Percentiles rank a stretch among this genome's conserved stretches.
These are phyloP conservation scores for Xanthoparmelia taractica DNA, from an alignment of 495 filamentous ascomycete species.

Conservation along the genomic window DNA sequence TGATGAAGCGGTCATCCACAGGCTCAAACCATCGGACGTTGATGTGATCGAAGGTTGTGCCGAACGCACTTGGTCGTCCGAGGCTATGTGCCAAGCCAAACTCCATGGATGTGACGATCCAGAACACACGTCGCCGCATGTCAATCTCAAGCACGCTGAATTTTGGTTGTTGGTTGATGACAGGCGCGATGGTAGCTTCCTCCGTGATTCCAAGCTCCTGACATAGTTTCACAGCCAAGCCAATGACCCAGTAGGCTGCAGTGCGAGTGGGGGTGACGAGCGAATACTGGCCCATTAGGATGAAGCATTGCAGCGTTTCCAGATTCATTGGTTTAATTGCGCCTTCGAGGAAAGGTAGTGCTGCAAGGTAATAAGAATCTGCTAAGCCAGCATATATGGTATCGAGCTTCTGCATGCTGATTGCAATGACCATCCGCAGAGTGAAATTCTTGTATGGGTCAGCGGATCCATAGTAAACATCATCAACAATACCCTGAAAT, in stretches of 20 bases:
- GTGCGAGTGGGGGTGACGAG: slow-evolving; percentile 83
- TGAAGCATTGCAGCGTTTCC: slow-evolving; percentile 80
- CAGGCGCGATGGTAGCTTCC: slow-evolving; percentile 65
- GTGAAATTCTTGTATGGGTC: slow-evolving; percentile 82
- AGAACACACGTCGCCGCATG: slow-evolving; percentile 79
- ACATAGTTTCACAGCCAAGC: slow-evolving; percentile 72
- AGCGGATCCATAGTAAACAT: slow-evolving; percentile 65
- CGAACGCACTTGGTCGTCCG: slow-evolving; percentile 74
- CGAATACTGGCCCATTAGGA: slow-evolving; percentile 84
- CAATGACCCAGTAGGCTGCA: slow-evolving; percentile 84
- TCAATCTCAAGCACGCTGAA: slow-evolving; percentile 67
- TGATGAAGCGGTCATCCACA: slow-evolving; percentile 73
- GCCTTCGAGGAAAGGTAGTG: slow-evolving; percentile 69
- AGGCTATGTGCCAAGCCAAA: slow-evolving; percentile 77
- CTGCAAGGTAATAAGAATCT: slow-evolving; percentile 85
- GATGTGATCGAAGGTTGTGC: slow-evolving; percentile 67
- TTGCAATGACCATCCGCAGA: slow-evolving; percentile 80
- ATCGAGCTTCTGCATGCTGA: slow-evolving; percentile 83
- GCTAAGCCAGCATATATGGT: slow-evolving; percentile 73
- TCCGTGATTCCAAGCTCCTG: slow-evolving; percentile 79
- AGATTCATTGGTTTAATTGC: slow-evolving; percentile 74
- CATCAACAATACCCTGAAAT: slow-evolving; percentile 65
- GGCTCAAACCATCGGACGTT: slow-evolving; percentile 75
- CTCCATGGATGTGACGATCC: slow-evolving; percentile 80
- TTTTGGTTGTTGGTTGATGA: slow-evolving; percentile 21